These are phyloP conservation scores for Pezicula neosporulosa DNA, from an alignment of 2,329 filamentous ascomycete species.

Conservation along the genomic window DNA sequence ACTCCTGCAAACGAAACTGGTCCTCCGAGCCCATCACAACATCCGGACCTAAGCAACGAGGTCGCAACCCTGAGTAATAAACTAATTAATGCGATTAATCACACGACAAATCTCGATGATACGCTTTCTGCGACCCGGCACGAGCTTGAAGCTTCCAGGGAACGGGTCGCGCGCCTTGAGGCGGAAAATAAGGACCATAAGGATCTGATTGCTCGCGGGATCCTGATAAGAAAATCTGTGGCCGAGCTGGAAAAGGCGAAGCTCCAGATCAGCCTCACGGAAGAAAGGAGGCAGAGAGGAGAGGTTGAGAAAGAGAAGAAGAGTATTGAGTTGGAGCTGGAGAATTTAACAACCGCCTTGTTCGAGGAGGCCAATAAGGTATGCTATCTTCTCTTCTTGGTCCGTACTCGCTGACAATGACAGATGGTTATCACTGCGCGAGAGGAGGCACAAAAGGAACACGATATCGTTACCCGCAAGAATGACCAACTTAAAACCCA, in stretches of 20 bases:
- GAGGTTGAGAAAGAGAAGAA: conserved; percentile 76
- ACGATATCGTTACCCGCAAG: conserved; percentile 75
- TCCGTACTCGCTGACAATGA: conserved; percentile 75
- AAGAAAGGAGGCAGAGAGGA: conserved; percentile 62
- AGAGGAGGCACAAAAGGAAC: conserved; percentile 81
- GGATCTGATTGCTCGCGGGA: conserved; percentile 65
- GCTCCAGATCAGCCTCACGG: conserved; percentile 54
- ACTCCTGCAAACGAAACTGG: conserved; percentile 38
- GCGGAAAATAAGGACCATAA: conserved; percentile 57
- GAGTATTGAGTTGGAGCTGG: conserved; percentile 87
- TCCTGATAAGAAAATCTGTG: conserved; percentile 71
- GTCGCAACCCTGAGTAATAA: conserved; percentile 91
- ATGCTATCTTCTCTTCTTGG: conserved; percentile 17
- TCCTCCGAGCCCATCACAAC: conserved; percentile 35
- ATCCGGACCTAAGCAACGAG: conserved; percentile 63
- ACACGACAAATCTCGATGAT: conserved; percentile 90
- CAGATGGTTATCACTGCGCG: conserved; percentile 91
- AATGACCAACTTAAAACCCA: conserved; percentile 86
- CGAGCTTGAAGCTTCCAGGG: conserved; percentile 72
- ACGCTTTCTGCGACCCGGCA: conserved; percentile 77
- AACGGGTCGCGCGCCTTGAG: conserved; percentile 68
- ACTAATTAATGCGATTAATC: conserved; percentile 95
- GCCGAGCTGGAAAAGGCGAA: conserved; percentile 69
- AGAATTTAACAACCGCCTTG: conserved; percentile 85
- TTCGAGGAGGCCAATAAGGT: conserved; percentile 96